A percentile compares a stretch with the other conserved stretches of the same genome.
phyloP scores from a whole-genome alignment of 2,329 filamentous ascomycete species.

The Pseudogymnoascus sp. region DNA sequence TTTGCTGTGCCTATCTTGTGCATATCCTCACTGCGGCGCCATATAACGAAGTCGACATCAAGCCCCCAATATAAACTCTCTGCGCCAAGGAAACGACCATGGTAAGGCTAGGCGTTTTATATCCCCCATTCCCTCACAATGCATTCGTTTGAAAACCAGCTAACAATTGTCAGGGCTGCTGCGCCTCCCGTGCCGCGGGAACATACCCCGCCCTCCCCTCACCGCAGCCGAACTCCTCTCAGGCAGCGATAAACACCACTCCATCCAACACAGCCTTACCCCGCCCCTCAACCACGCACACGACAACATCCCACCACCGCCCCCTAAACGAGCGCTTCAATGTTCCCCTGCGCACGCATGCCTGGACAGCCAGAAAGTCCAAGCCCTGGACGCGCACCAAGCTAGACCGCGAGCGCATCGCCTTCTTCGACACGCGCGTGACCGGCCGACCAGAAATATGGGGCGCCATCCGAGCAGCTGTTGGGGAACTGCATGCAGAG shows the following conservation, averaged over 20 bases:
- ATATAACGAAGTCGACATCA: not conserved
- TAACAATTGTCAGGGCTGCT: not conserved
- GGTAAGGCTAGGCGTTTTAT: not conserved
- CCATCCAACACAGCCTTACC: conserved; percentile 17
- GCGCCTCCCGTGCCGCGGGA: not conserved
- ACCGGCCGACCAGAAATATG: conserved; percentile 71
- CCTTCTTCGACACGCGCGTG: conserved; percentile 87
- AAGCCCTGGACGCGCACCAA: conserved; percentile 61
- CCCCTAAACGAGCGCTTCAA: conserved; percentile 60
- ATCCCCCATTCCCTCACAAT: not conserved
- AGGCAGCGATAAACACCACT: conserved; percentile 4
- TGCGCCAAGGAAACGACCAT: not conserved
- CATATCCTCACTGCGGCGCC: not conserved
- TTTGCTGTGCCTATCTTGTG: not conserved
- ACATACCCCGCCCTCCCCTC: not conserved
- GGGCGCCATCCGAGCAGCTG: conserved; percentile 61
- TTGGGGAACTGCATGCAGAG: conserved; percentile 54
- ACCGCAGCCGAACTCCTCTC: not conserved
- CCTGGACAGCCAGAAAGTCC: conserved; percentile 52
- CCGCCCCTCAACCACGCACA: conserved; percentile 21
- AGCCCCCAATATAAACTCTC: not conserved
- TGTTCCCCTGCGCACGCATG: conserved; percentile 55
- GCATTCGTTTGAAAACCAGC: not conserved
- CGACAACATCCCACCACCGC: conserved; percentile 5
- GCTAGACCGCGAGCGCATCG: conserved; percentile 62